These are phyloP conservation scores for Kockovaella imperatae DNA, from an alignment of 768 basidiomycete species.

Conservation along the genomic window DNA sequence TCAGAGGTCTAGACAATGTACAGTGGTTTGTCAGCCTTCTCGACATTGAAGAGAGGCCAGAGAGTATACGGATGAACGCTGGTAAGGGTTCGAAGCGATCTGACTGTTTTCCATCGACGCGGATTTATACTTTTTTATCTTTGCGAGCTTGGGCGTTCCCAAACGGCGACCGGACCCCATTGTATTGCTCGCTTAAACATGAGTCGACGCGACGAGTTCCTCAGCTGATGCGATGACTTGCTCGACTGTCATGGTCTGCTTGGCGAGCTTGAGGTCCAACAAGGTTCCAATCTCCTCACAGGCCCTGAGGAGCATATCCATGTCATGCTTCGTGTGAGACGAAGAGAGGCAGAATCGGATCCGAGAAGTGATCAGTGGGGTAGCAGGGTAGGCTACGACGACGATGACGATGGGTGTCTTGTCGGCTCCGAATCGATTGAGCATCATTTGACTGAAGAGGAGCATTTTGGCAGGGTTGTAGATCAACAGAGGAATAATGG, in stretches of 20 bases:
- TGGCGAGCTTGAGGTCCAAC: constrained; percentile 79
- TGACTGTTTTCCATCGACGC: too few species aligned
- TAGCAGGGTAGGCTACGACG: constrained; percentile 78
- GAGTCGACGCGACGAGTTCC: constrained; percentile 56
- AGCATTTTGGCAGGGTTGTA: constrained; percentile 93
- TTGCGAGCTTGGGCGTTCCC: too few species aligned
- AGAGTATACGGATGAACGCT: too few species aligned
- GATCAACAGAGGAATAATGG: constrained; percentile 83
- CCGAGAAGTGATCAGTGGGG: constrained; percentile 75
- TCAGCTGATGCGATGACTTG: constrained; percentile 63
- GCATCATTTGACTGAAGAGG: constrained; percentile 78
- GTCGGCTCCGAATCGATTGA: constrained; percentile 50
- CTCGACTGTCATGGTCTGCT: constrained; percentile 64
- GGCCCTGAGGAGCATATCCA: constrained; percentile 74
- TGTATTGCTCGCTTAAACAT: constrained; percentile 3
- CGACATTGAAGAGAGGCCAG: too few species aligned
- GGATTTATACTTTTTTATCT: too few species aligned
- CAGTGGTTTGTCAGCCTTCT: too few species aligned
- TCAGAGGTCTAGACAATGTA: too few species aligned
- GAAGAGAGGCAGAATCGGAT: constrained; percentile 92
- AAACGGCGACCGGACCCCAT: too few species aligned
- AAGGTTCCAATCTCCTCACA: constrained; percentile 87
- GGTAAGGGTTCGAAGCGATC: too few species aligned
- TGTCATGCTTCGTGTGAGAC: constrained; percentile 92
- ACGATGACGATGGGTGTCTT: constrained; percentile 75